Evolutionary conservation across 345 rosid species (phyloP).

Genomic region (Murraya paniculata): DNA sequence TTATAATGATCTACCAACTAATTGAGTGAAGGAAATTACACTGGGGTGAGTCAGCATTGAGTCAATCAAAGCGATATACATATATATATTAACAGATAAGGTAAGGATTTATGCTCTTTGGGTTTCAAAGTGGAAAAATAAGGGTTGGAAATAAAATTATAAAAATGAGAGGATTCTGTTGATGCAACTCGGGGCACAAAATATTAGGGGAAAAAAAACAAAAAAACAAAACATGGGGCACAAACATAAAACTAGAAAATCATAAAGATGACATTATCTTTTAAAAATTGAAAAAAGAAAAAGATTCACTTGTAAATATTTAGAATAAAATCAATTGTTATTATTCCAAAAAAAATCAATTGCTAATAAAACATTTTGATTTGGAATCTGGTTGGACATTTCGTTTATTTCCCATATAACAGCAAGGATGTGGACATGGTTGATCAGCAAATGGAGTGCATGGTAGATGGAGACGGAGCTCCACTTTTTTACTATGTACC

Average conservation of each 20-base stretch:
- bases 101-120: neutral
- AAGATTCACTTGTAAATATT: too few relatives aligned
- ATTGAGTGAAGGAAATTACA: neutral
- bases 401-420: too few relatives aligned
- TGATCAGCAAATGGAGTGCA: neutral
- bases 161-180: neutral
- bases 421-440: too few relatives aligned
- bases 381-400: too few relatives aligned
- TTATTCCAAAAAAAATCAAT: too few relatives aligned
- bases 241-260: too few relatives aligned
- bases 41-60: neutral
- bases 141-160: too few relatives aligned
- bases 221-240: too few relatives aligned
- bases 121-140: neutral
- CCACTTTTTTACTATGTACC: neutral
- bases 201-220: fast-evolving
- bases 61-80: neutral
- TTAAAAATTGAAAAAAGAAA: too few relatives aligned
- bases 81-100: neutral
- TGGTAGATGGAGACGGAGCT: neutral
- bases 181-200: neutral
- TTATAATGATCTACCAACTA: neutral
- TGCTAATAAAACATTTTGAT: too few relatives aligned
- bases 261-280: too few relatives aligned
- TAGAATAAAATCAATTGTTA: too few relatives aligned